Evolutionary conservation across 2,329 filamentous ascomycete species (phyloP), one percentile per base, ranked within the genome.

Genomic region (Fulvia fulva): DNA sequence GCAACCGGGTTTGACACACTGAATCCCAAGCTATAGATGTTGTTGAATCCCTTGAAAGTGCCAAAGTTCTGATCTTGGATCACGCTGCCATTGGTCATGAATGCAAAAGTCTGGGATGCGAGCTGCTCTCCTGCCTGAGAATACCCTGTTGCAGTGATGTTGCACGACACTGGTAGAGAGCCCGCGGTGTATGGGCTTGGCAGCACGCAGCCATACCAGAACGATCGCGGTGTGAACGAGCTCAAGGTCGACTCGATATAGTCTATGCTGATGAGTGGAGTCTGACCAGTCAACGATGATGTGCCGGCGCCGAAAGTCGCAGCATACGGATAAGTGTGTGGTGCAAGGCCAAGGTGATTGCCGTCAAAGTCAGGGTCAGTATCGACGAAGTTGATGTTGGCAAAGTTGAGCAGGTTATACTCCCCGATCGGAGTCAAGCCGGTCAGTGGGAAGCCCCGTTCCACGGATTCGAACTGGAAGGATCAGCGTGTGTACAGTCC

Each of bases 351-450:
- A 8, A 63, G 55, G 44, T 63, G 61, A 45, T 63, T 63, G 26
- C 61, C 58, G 45, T 63, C 61, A 37, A 61, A 56, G 47, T 63
- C 58, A 6, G 61, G 61, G 37, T 63, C 61, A 8, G 61, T 63
- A 37, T 63, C 56, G 44, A 63, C 56, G 30, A 44, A 56, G 26
- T 63, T 56, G 61, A 63, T 61, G 25, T 60, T 54, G 22, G 22
- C 49, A 50, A 61, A 63, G 41, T 55, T 54, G 51, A 63, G 58
- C 41, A 63, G 58, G 49, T 62, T 63, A 54, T 63, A 63, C 9
- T 55, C 61, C n/a, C 52, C 51, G 52, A 63, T 61, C 8, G 46
- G 28, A 9, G 55, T 54, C 34, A 60, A 37, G 43, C 43, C 59
- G 3, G 53, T 56, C n/a, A 63, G 30, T 5, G 61, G 57, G 49